Evolutionary conservation across 176 grass and related monocot genomes (phyloP).

Genomic region (Aegilops tauschii): DNA sequence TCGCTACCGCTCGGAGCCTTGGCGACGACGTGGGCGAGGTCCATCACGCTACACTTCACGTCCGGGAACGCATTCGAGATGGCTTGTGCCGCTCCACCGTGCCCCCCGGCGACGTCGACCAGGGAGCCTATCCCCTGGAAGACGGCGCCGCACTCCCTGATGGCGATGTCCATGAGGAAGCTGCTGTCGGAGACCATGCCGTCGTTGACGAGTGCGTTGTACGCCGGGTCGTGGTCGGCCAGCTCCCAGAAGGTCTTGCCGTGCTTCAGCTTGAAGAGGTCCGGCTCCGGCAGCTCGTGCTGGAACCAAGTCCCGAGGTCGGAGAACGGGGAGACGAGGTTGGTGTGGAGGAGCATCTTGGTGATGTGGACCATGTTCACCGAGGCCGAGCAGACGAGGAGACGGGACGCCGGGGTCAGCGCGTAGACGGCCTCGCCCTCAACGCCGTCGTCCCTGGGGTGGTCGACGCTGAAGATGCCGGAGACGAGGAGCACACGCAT

Average conservation of each 20-base stretch:
- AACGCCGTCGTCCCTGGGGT: background rate
- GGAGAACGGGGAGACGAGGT: background rate
- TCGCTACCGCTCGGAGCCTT: background rate
- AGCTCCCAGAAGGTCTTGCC: slow-evolving; percentile 22
- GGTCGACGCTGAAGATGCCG: background rate
- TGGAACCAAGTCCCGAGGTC: slow-evolving; percentile 11
- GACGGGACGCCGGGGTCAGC: slow-evolving; percentile 7
- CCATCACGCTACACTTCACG: background rate
- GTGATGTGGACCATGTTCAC: background rate
- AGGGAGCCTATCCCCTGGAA: slow-evolving; percentile 37
- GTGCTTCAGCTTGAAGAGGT: background rate
- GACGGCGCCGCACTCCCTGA: background rate
- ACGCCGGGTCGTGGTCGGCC: background rate
- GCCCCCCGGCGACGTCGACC: slow-evolving; percentile 54
- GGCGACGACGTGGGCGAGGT: slow-evolving; percentile 41
- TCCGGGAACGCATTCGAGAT: slow-evolving; percentile 35
- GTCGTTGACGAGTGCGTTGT: slow-evolving; percentile 25
- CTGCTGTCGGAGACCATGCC: slow-evolving; percentile 33
- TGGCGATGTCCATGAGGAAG: slow-evolving; percentile 14
- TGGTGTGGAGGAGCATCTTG: background rate
- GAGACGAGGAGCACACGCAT: slow-evolving; percentile 20
- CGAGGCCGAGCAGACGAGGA: background rate
- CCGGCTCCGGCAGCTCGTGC: background rate
- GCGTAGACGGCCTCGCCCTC: background rate
- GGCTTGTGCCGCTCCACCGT: background rate